Evolutionary conservation across 2,329 filamentous ascomycete species (phyloP), one percentile per base, ranked within the genome.

Genomic region (Aspergillus fumigatiaffinis): DNA sequence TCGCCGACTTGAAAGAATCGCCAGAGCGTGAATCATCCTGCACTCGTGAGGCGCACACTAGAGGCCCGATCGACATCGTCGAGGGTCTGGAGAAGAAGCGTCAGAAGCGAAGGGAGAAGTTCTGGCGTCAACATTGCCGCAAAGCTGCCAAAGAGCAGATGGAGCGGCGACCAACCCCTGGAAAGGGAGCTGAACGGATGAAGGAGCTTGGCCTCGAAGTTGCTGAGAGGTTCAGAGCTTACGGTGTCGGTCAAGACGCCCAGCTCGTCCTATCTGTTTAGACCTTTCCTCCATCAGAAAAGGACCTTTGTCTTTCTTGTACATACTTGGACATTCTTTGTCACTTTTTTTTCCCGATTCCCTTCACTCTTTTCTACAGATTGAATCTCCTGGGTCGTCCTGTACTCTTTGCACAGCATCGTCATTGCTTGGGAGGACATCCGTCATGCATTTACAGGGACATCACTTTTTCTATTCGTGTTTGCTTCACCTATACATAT

Each of bases 41-140:
- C 58, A 70, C 67, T 57, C 72, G 73, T 14, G 82, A 87, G 52
- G 77, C 85, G 46, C 91, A 94, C 62, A 84, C 91, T 9, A 89
- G 94, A 61, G 91, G 92, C n/a, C 92, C 94, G 38, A 95, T 99
- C 64, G 94, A 97, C 74, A 99, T 97, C 60, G 90, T 97, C 75
- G 96, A 96, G 74, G 94, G 94, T 8, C 84, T 99, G 1, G 94
- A 99, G 78, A 88, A 90, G 76, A 97, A 96, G 79, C 88, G 92
- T 26, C 90, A 94, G 77, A 87, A 94, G 63, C 89, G 94, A 66
- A 92, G 89, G 77, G 92, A 97, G 76, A 96, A 97, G 76, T 89
- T 92, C 68, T 88, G 90, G 71, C 88, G 92, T 68, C 94, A 96
- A 73, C 89, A 93, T 70, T 95, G 90, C 78, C 88, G 91, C 71